A percentile compares a stretch with the other conserved stretches of the same genome.
phyloP scores from a whole-genome alignment of 352 stramenopile genomes.

The Phytopythium boreale region DNA sequence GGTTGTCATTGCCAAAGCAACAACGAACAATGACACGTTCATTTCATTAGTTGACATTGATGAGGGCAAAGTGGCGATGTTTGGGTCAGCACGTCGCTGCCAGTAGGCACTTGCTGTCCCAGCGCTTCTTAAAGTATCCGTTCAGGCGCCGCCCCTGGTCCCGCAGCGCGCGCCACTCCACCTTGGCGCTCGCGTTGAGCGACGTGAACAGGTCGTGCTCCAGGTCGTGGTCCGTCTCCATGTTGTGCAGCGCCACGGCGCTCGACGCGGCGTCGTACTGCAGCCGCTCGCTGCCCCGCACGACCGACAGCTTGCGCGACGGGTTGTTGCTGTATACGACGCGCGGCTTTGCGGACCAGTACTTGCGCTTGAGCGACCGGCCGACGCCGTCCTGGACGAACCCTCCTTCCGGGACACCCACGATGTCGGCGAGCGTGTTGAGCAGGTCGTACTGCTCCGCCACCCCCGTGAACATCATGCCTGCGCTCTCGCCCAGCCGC shows the following conservation, averaged over 20 bases:
- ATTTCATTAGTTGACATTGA: neutral
- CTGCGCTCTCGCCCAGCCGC: slow-evolving; percentile 30
- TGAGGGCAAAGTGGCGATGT: too few relatives aligned
- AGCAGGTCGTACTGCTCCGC: slow-evolving; percentile 56
- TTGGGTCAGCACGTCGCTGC: neutral
- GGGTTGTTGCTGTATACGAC: slow-evolving; percentile 57
- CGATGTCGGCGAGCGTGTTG: slow-evolving; percentile 64
- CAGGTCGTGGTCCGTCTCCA: slow-evolving; percentile 35
- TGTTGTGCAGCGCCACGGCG: slow-evolving; percentile 34
- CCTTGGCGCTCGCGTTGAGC: slow-evolving; percentile 11
- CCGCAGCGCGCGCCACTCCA: slow-evolving; percentile 14
- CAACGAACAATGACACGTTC: neutral
- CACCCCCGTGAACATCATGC: slow-evolving; percentile 19
- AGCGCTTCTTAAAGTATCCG: slow-evolving; percentile 46
- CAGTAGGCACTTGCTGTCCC: slow-evolving; percentile 32
- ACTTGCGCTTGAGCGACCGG: slow-evolving; percentile 47
- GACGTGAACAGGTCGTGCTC: slow-evolving; percentile 29
- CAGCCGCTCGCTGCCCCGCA: slow-evolving; percentile 33
- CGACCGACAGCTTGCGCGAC: slow-evolving; percentile 32
- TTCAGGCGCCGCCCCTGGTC: slow-evolving; percentile 33
- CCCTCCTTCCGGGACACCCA: slow-evolving; percentile 37
- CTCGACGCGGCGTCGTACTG: slow-evolving; percentile 35
- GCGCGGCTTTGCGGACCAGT: slow-evolving; percentile 14
- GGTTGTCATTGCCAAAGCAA: too few relatives aligned
- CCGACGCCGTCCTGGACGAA: slow-evolving; percentile 58